Evolutionary conservation across 306 rosid genomes (phyloP).

Genomic region (Rubus idaeus): DNA sequence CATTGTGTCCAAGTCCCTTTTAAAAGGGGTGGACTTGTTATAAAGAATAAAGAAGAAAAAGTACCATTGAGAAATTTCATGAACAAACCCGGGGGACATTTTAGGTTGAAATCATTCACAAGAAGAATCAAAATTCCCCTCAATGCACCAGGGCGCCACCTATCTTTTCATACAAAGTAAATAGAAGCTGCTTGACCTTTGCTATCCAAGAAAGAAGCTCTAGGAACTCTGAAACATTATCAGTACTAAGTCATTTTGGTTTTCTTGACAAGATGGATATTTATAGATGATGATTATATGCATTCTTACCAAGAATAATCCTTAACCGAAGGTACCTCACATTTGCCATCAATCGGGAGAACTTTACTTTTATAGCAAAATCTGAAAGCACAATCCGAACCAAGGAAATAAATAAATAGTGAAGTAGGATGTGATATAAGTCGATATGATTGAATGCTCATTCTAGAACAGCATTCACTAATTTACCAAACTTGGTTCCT

Average conservation of each 20-base stretch:
- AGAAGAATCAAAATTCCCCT: neutral
- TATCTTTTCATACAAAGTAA: neutral
- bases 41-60: neutral
- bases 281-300: constrained; percentile 1
- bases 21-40: neutral
- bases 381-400: constrained; percentile 48
- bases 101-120: neutral
- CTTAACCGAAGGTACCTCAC: constrained; percentile 47
- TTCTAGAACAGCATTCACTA: no score
- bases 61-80: neutral
- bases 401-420: neutral
- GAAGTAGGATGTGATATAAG: neutral
- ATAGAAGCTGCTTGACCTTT: constrained; percentile 13
- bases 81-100: neutral
- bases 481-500: neutral
- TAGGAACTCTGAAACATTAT: constrained; percentile 19
- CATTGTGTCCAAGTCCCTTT: neutral
- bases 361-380: constrained; percentile 34
- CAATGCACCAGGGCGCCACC: neutral
- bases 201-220: constrained; percentile 20
- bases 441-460: no score
- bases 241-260: constrained; percentile 1
- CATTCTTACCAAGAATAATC: constrained; percentile 59
- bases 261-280: neutral
- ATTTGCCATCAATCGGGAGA: constrained; percentile 48